These are phyloP conservation scores for Colletotrichum somersetense DNA, from an alignment of 2,329 filamentous ascomycete species.

Conservation along the genomic window DNA sequence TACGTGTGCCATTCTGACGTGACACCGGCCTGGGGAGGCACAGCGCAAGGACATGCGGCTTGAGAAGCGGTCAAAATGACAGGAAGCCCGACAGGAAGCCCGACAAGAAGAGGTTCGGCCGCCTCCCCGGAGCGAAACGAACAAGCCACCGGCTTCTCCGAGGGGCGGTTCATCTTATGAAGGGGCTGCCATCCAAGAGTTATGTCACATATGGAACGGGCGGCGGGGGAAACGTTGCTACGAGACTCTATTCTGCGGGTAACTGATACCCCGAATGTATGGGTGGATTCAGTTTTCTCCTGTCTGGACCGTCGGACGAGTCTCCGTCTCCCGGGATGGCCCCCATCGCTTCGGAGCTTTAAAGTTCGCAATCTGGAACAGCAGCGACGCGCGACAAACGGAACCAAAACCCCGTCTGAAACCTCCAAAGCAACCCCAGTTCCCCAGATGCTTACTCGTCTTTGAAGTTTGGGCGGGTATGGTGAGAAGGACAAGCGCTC, in stretches of 20 bases:
- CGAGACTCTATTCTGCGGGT: conserved; percentile 27
- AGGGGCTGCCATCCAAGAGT: not conserved
- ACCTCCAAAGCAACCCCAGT: conserved; percentile 10
- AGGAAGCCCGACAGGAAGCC: not conserved
- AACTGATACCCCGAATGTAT: not conserved
- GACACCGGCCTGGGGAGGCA: not conserved
- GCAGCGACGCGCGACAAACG: conserved; percentile 13
- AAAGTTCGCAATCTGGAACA: conserved; percentile 25
- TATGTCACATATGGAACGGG: not conserved
- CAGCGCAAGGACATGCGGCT: conserved; percentile 2
- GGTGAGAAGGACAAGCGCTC: not conserved
- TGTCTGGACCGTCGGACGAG: not conserved
- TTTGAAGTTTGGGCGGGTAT: not conserved
- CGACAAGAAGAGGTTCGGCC: not conserved
- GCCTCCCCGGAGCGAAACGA: not conserved
- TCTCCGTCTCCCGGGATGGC: not conserved
- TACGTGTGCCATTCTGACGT: conserved; percentile 1
- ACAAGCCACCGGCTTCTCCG: conserved; percentile 16
- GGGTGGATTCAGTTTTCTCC: not conserved
- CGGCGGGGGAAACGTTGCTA: conserved; percentile 5
- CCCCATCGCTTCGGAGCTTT: not conserved
- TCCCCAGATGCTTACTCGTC: not conserved
- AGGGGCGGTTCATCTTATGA: conserved; percentile 26
- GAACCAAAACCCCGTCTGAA: conserved; percentile 32
- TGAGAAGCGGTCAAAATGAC: not conserved